Base-by-base conservation (phyloP, 2,329 filamentous ascomycete species). In the Cercospora berteroae region DNA sequence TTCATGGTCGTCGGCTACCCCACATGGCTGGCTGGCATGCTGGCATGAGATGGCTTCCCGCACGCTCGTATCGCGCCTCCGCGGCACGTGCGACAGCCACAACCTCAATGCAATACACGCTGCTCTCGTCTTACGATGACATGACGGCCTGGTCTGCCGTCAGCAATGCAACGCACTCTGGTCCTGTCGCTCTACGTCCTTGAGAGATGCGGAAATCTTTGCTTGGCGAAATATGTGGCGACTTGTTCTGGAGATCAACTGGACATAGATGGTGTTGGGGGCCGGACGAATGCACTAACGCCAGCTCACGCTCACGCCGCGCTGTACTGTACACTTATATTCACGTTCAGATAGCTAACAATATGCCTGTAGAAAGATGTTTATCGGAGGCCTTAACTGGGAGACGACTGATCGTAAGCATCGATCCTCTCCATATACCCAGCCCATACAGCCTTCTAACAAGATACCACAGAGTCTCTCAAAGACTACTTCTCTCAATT, bases 371-470 rank as follows among this genome's bases (percentile, higher is more conserved):
- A 99, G 95, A 77, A 99, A 99, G 84, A 99, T 99, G 95, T 99
- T 99, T 76, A 99, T 99, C 81, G 95, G 95, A 75, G 95, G 95
- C 48, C 83, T 99, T 64, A 99, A 99, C 79, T 99, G 95, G 95
- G 95, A 99, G 81, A 99, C 95, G 16, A 98, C 95, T 65, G 94
- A 98, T 83, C 89, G 94, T 98, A 89, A 86, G 93, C 82, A 39
- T 66, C 18, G 29, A 44, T 16, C 20, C 27, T 12, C 31, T 7
- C 31, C 13, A n/a, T 16, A 27, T 20, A n/a, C 50, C 25, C 5
- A 13, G 33, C 18, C 13, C 50, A 50, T 58, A 13, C 44, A 23
- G 10, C 57, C 61, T 36, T 72, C 77, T 81, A 73, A 80, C 73
- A 63, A 60, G 29, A 29, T 42, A 29, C 9, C 63, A 57, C 77